Evolutionary conservation across 768 basidiomycete genomes (phyloP), one percentile per base, ranked within the genome.

Genomic region (Megacollybia marginata): DNA sequence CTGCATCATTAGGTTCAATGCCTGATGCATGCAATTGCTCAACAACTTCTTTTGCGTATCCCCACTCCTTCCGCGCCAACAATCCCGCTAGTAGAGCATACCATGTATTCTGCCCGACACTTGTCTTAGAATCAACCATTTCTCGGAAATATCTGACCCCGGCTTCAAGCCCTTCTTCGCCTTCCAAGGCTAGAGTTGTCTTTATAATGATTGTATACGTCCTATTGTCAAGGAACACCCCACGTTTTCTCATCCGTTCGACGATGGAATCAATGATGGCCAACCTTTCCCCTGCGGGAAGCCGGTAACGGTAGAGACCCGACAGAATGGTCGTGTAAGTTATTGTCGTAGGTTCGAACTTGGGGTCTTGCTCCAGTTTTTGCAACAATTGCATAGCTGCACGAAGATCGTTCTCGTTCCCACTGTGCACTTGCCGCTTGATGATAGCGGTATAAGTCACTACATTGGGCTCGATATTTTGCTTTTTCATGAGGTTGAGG

Each of bases 321-420:
- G 82, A 70, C 44, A 96, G 71, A 45, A 96, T 70, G 2, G 82
- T 72, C 0, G 92, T 93, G 65, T 92, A 98, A 28, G 90, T 92
- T 53, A 92, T 75, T 52, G 81, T 80, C 60, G 86, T 94, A 1
- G 90, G 85, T 43, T 63, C 63, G 20, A 70, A 63, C 5, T 68
- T 62, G 4, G 68, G 63, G 47, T 75, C 67, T 47, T 70, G 64
- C 63, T 92, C 92, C 88, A 97, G 92, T 59, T 73, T 75, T 48
- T 72, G 65, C 49, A 96, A 67, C 48, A 97, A 64, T n/a, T 78
- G 70, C 57, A 93, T 67, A 1, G 84, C 89, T 2, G 78, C 76
- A 5, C 64, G 65, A 31, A 96, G 63, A 47, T 78, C 74, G 31
- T 70, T 64, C 46, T 74, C 71, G 36, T 71, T 74, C 8, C 75